phyloP scores from a whole-genome alignment of 495 filamentous ascomycete species.

The Trichoderma reesei region DNA sequence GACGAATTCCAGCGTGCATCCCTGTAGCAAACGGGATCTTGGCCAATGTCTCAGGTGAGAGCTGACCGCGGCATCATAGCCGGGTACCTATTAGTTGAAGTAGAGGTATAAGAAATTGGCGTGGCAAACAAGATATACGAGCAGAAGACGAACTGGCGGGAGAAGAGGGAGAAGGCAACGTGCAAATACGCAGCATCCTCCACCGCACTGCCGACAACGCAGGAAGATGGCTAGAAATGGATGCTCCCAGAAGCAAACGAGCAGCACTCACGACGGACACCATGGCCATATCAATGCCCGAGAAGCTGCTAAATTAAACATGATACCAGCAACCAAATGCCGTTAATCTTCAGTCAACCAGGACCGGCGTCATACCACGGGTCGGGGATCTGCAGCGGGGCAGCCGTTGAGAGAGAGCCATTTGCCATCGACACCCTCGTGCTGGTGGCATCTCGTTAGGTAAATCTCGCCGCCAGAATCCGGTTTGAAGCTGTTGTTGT shows the following conservation, averaged over 20 bases:
- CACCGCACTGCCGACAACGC: background rate
- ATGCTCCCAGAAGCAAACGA: background rate
- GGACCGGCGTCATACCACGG: constrained; percentile 2
- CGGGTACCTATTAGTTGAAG: no score
- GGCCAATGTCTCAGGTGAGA: no score
- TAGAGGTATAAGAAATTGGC: no score
- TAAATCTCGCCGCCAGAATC: background rate
- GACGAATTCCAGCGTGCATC: background rate
- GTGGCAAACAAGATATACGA: no score
- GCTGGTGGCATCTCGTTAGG: background rate
- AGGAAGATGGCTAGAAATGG: background rate
- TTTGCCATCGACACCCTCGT: background rate
- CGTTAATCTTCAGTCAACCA: background rate
- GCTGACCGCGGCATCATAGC: no score
- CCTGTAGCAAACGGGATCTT: no score
- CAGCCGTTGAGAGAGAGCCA: background rate
- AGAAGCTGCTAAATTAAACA: background rate
- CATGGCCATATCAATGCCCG: background rate
- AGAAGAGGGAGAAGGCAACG: no score
- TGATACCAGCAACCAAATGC: background rate
- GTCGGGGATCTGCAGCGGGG: constrained; percentile 2
- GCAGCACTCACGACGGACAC: background rate
- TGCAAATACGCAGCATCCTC: background rate
- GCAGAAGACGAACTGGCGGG: no score
- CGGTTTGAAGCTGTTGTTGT: background rate